A percentile compares a stretch with the other conserved stretches of the same genome.
These are phyloP conservation scores for Eucalyptus erythrocorys DNA, from an alignment of 345 rosid species.

Conservation along the genomic window DNA sequence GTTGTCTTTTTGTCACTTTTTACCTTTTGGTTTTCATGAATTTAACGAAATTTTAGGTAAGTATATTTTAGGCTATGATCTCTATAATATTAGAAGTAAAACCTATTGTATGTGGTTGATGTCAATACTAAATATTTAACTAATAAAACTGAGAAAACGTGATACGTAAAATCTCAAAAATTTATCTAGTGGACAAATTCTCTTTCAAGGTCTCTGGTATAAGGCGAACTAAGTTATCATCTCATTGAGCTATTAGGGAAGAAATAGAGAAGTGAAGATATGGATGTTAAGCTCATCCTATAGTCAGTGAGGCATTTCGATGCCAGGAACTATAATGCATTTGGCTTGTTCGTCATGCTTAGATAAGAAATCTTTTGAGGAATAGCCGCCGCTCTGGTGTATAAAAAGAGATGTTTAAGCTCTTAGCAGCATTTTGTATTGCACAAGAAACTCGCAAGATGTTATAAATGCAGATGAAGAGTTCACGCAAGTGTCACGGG, in stretches of 20 bases:
- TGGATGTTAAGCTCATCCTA: neutral
- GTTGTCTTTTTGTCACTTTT: neutral
- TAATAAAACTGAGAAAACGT: neutral
- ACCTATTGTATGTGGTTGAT: neutral
- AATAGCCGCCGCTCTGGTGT: constrained; percentile 22
- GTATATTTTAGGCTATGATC: neutral
- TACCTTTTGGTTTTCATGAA: neutral
- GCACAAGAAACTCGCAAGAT: neutral
- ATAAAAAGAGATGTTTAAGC: constrained; percentile 32
- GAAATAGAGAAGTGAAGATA: neutral
- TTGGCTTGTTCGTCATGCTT: constrained; percentile 28
- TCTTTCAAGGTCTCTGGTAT: neutral
- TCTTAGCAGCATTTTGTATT: neutral
- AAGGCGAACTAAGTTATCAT: neutral
- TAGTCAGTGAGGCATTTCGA: constrained; percentile 31
- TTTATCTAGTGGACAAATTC: neutral
- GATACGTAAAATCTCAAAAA: neutral
- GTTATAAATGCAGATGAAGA: neutral
- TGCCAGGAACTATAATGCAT: constrained; percentile 3
- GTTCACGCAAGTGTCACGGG: too few relatives aligned
- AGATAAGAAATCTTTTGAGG: constrained; percentile 35
- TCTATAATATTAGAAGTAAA: neutral
- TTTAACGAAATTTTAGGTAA: neutral
- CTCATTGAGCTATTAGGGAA: neutral
- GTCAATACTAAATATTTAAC: neutral